A percentile compares a stretch with the other conserved stretches of the same genome.
These are phyloP conservation scores for Solanum piurae DNA, from an alignment of 257 asterid species.

Conservation along the genomic window DNA sequence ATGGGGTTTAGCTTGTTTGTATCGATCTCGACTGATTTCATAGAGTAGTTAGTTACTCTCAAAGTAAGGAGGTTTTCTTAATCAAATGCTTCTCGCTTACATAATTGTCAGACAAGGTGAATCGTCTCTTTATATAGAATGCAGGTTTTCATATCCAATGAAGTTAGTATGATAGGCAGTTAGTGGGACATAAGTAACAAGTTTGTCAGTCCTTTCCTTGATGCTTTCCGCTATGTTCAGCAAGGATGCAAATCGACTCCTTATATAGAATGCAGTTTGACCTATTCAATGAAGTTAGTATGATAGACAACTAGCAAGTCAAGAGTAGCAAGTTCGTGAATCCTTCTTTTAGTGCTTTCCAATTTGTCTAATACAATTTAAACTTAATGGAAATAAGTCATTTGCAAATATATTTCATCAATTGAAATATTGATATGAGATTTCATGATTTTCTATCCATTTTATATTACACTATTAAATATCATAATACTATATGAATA, in stretches of 20 bases:
- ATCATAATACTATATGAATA: background rate
- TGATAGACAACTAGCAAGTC: background rate
- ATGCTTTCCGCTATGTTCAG: fast-evolving
- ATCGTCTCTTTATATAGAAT: background rate
- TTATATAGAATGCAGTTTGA: background rate
- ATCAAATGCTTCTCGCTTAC: background rate
- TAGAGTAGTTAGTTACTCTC: background rate
- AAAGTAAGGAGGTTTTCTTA: background rate
- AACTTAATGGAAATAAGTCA: background rate
- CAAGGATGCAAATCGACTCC: background rate
- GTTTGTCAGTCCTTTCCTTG: background rate
- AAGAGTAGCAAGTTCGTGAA: background rate
- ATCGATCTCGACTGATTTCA: background rate
- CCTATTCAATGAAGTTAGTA: background rate
- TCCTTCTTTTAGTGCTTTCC: background rate
- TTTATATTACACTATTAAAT: background rate
- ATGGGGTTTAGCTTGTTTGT: too few relatives aligned
- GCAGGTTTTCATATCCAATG: background rate
- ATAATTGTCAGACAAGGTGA: background rate
- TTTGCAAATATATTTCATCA: background rate
- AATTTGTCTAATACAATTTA: fast-evolving
- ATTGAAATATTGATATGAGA: fast-evolving
- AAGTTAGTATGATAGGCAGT: background rate
- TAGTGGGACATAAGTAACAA: background rate
- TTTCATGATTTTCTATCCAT: background rate